phyloP scores from a whole-genome alignment of 108 stramenopile genomes.

The Cylindrotheca fusiformis region DNA sequence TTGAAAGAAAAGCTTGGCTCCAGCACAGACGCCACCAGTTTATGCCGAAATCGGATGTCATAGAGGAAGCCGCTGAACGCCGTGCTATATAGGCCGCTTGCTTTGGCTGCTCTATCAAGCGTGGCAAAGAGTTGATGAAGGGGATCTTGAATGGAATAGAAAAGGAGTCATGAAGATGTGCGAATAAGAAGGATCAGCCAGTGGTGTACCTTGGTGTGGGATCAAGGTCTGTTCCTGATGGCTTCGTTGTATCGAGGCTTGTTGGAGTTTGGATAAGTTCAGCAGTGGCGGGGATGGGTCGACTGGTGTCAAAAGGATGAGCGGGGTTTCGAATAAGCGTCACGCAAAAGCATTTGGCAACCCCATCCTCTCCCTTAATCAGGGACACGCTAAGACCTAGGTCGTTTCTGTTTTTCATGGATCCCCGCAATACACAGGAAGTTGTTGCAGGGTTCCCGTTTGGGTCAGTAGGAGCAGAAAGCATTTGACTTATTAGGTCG shows the following conservation, averaged over 20 bases:
- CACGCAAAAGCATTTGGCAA: conserved; percentile 81
- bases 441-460: conserved; percentile 33
- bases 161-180: neutral
- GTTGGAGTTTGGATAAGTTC: conserved; percentile 2
- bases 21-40: no score
- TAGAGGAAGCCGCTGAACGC: no score
- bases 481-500: conserved; percentile 83
- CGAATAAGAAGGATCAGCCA: neutral
- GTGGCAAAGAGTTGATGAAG: no score
- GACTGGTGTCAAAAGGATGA: conserved; percentile 46
- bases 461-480: conserved; percentile 56
- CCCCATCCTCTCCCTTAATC: conserved; percentile 68
- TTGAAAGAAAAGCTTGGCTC: neutral
- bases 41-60: no score
- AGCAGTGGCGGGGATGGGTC: conserved; percentile 60
- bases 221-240: neutral
- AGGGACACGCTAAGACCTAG: conserved; percentile 70
- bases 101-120: no score
- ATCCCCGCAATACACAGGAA: conserved; percentile 38
- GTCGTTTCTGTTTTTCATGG: conserved; percentile 57
- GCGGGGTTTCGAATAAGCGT: conserved; percentile 73
- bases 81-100: no score
- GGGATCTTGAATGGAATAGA: no score
- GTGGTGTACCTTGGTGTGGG: conserved; percentile 10
- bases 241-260: neutral